Evolutionary conservation across 2,329 filamentous ascomycete genomes (phyloP).

Genomic region (Hymenoscyphus fraxineus): DNA sequence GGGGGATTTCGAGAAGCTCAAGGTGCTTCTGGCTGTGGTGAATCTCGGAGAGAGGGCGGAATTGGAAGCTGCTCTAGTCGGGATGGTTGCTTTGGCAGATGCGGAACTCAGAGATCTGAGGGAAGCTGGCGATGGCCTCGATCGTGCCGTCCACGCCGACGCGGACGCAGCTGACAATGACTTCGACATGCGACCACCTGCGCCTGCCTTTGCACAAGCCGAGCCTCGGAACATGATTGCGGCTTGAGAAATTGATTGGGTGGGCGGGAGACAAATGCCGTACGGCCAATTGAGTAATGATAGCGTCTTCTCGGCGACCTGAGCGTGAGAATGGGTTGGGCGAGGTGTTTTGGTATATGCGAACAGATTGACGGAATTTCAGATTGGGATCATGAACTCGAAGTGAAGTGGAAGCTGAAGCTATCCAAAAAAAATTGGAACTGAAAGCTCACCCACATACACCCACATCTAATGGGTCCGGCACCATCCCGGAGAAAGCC

Average conservation of each 20-base stretch:
- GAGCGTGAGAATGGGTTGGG: neutral
- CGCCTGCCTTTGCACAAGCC: slow-evolving; percentile 7
- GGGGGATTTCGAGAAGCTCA: neutral
- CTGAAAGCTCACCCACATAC: neutral
- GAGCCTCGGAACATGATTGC: slow-evolving; percentile 9
- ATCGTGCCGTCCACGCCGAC: neutral
- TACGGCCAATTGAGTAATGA: neutral
- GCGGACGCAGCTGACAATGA: slow-evolving; percentile 6
- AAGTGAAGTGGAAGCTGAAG: neutral
- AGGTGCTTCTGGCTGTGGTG: neutral
- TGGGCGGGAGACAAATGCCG: neutral
- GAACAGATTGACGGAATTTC: neutral
- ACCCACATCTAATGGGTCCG: neutral
- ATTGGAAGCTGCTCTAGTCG: neutral
- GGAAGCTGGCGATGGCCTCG: slow-evolving; percentile 2
- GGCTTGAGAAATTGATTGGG: slow-evolving; percentile 5
- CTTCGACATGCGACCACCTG: slow-evolving; percentile 1
- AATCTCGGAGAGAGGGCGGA: neutral
- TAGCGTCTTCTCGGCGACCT: neutral
- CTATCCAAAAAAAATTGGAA: neutral
- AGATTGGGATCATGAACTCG: neutral
- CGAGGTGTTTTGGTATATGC: neutral
- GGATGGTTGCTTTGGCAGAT: neutral
- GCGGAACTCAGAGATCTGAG: neutral
- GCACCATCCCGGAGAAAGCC: neutral